phyloP scores from a whole-genome alignment of 2,329 filamentous ascomycete genomes.

The Talaromyces marneffei region DNA sequence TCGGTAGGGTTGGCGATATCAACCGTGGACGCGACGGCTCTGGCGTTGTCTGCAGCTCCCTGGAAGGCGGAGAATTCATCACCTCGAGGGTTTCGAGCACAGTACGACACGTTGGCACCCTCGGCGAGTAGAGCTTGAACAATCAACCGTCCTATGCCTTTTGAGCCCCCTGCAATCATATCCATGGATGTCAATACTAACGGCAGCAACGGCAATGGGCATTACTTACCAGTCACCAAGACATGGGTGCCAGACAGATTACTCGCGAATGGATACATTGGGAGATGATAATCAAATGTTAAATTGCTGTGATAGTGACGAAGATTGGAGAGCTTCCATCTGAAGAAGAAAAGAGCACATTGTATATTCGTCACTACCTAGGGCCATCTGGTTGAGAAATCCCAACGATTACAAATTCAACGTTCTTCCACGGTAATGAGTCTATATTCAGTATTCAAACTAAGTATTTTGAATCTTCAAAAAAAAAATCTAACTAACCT shows the following conservation, averaged over 20 bases:
- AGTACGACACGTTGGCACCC: background rate
- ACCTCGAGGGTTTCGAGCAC: background rate
- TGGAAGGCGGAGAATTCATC: background rate
- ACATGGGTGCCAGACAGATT: background rate
- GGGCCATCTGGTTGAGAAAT: background rate
- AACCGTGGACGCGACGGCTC: background rate
- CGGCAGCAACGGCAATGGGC: background rate
- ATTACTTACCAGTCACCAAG: background rate
- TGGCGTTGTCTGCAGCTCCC: background rate
- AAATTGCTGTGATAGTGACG: background rate
- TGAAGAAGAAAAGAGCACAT: background rate
- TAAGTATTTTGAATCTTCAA: background rate
- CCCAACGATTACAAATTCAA: background rate
- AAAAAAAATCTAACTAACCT: background rate
- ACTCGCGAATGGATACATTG: background rate
- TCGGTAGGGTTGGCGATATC: background rate
- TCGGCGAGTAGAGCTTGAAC: background rate
- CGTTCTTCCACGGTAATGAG: background rate
- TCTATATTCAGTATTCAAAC: background rate
- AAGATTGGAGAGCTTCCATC: background rate
- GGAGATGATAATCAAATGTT: background rate
- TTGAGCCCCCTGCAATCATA: background rate
- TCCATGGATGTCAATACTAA: background rate
- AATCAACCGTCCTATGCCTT: background rate
- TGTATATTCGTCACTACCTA: background rate